Evolutionary conservation across 345 rosid species (phyloP).

Genomic region (Pelargonium nanum): DNA sequence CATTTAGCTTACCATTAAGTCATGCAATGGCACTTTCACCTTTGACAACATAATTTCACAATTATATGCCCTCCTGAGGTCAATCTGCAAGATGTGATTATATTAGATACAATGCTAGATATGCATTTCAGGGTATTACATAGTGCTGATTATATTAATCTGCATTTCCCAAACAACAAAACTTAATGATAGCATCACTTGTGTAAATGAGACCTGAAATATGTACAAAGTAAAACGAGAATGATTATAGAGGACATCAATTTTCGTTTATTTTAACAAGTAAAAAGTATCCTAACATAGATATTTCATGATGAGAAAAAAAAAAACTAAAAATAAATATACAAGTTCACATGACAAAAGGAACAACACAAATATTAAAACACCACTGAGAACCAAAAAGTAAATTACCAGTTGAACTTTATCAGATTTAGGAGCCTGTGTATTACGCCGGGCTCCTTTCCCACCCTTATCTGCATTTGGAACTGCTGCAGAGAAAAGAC

Average conservation of each 20-base stretch:
- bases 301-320: too few species aligned
- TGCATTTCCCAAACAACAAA: not conserved
- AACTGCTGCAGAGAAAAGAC: constrained; percentile 68
- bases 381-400: not conserved
- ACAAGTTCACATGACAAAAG: not conserved
- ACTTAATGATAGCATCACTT: not conserved
- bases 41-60: constrained; percentile 98
- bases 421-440: constrained; percentile 58
- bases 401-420: constrained; percentile 82
- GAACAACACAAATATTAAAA: not conserved
- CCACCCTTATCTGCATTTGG: constrained; percentile 40
- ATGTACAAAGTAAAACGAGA: not conserved
- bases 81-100: constrained; percentile 46
- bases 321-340: too few species aligned
- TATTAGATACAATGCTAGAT: constrained; percentile 1
- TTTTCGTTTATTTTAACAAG: not conserved
- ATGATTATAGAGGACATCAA: not conserved
- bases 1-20: constrained; percentile 57
- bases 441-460: constrained; percentile 28
- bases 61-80: constrained; percentile 89
- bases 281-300: not conserved
- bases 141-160: not conserved
- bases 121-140: not conserved
- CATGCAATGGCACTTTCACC: constrained; percentile 80
- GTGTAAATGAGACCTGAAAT: too few species aligned